These are phyloP conservation scores for Rhodotorula diobovata DNA, from an alignment of 768 basidiomycete genomes.

Conservation along the genomic window DNA sequence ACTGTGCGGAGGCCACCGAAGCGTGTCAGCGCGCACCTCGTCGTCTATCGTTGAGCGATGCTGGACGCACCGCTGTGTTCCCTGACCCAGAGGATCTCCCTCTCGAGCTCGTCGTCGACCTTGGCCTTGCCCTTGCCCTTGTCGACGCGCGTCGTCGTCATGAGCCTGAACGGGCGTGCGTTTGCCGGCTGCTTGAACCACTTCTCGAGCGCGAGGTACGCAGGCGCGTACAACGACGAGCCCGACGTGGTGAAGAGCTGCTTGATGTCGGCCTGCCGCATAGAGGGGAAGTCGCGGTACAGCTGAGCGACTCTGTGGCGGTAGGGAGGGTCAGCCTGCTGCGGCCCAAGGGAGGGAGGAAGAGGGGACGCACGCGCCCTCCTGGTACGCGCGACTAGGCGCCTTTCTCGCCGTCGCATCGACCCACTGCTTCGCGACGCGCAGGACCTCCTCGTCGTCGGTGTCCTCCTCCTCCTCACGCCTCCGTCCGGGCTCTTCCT, in stretches of 20 bases:
- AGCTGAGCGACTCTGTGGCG: constrained; percentile 27
- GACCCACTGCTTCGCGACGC: neutral
- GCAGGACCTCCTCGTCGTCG: constrained; percentile 1
- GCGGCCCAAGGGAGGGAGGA: too few species aligned
- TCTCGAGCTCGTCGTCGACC: constrained; percentile 9
- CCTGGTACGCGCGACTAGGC: constrained; percentile 6
- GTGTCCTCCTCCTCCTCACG: neutral
- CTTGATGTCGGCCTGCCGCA: constrained; percentile 27
- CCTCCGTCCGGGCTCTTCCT: too few species aligned
- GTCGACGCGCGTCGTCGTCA: neutral
- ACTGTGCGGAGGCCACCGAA: too few species aligned
- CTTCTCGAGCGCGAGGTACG: constrained; percentile 12
- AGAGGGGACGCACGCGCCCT: constrained; percentile 9
- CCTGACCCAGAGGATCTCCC: constrained; percentile 8
- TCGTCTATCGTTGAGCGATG: too few species aligned
- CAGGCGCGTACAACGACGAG: constrained; percentile 27
- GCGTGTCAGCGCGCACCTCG: too few species aligned
- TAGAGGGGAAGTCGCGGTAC: constrained; percentile 23
- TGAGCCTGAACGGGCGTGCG: constrained; percentile 3
- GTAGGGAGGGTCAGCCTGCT: neutral
- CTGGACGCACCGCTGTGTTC: neutral
- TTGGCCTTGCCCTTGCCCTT: constrained; percentile 16
- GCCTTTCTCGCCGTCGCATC: neutral
- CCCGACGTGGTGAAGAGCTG: constrained; percentile 7
- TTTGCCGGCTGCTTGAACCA: neutral